Evolutionary conservation across 2,329 filamentous ascomycete genomes (phyloP), one percentile per base, ranked within the genome.

Genomic region (Ascochyta pisi): DNA sequence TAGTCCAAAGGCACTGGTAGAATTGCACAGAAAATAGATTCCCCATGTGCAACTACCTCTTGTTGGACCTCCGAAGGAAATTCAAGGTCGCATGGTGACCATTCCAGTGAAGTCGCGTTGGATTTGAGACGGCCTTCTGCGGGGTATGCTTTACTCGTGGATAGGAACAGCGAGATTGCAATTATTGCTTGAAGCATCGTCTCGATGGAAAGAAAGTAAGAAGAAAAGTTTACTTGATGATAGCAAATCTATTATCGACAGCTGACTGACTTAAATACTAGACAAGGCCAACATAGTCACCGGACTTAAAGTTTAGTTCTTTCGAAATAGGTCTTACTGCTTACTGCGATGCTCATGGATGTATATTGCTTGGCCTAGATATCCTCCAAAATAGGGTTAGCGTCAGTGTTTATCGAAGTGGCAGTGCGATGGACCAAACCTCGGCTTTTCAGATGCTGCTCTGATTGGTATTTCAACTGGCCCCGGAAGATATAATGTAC

Each of bases 1-100:
- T 76, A 77, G 54, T 77, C 75, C 1, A 76, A 65, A 2, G 75
- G 75, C 0, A 77, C 74, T 1, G 58, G 33, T 3, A 77, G 52
- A 16, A 49, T 73, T 2, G 65, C 73, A 53, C 75, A 77, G 31
- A 45, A 43, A 3, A 64, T 19, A 2, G 55, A 31, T 19, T 48
- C 52, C 3, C 35, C 35, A 33, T 44, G 33, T 9, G 26, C 29
- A 10, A 24, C 49, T 23, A 59, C 48, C 6, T 41, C n/a, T 15
- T 40, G 6, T 27, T 59, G 35, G 7, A 10, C 6, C 1, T n/a
- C n/a, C 6, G 44, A 10, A 2, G 58, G 55, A n/a, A 59, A 57
- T 12, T 59, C 56, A 26, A 61, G 55, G 22, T 61, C 44, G 35
- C 55, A 61, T 22, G 58, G 55, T 19, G 33, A 10, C 58, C 58